Base-by-base conservation (phyloP, 805 yeast genomes). In the Blastobotrys peoriensis region DNA sequence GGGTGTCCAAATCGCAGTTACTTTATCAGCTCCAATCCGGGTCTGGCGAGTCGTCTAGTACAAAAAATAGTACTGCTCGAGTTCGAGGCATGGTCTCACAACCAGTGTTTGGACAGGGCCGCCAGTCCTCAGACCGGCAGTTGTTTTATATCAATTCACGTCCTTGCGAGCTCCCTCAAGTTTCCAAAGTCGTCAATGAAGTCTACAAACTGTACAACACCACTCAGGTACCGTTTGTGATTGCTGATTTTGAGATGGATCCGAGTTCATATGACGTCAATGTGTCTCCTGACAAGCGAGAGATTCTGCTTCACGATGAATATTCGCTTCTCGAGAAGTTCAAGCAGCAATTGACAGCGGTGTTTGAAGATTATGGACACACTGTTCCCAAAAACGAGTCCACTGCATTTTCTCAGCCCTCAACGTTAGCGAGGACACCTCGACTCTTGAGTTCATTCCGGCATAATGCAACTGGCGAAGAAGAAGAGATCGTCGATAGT, bases 281-380 rank as follows among this genome's bases (percentile, higher is more conserved):
- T 62, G 84, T 93, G 1, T 81, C 96, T 0, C 98, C 98, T 0
- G 97, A 93, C 60, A 93, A 93, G 59, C 69, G 91, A 42, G 75
- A 79, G 2, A 70, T 89, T 1, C 58, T 85, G 55, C 58, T 88
- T 1, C 87, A 81, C 47, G 70, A 79, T 49, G 97, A 89, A 60
- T 59, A 63, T 3, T 60, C 65, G n/a, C 59, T 89, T 1, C 52
- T 83, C 3, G 83, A 80, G 27, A 63, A 65, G 1, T 50, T 91
- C 3, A 68, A 77, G 43, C 74, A 69, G n/a, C 60, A 67, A n/a
- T 54, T 89, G 15, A 54, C 58, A 0, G 59, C 61, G 1, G 70
- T 74, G 45, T 86, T 75, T 55, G 70, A 74, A 17, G 41, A 48
- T 0, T 61, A 65, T 18, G 56, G 51, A 8, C 72, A 67, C 43